Conservation (phyloP, 208 protist genomes). For the Trypanosomatidae sp. region DNA sequence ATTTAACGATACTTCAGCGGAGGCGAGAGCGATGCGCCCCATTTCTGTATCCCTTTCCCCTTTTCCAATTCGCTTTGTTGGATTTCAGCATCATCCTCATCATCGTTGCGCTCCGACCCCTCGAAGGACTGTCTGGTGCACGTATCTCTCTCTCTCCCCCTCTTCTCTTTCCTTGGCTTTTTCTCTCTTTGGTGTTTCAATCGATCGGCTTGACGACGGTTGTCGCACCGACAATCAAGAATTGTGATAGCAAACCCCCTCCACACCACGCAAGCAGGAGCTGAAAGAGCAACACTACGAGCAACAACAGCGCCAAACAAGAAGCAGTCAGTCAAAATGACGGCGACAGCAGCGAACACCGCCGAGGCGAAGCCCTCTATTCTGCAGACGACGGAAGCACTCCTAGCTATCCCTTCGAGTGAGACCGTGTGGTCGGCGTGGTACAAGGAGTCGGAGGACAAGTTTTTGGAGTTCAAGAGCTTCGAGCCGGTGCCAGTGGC, state of each 20-base stretch:
- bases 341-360: conserved; percentile 9
- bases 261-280: too few species aligned
- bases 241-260: not conserved
- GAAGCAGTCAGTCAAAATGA: not conserved
- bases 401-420: conserved; percentile 48
- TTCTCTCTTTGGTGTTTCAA: not conserved
- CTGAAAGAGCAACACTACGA: not conserved
- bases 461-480: conserved; percentile 83
- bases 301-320: not conserved
- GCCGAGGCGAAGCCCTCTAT: conserved; percentile 28
- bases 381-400: conserved; percentile 60
- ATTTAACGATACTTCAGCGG: not conserved
- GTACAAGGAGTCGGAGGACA: conserved; percentile 82
- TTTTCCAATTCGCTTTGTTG: not conserved
- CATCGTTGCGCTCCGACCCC: not conserved
- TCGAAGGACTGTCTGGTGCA: not conserved
- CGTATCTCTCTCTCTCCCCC: not conserved
- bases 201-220: not conserved
- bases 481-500: conserved; percentile 44
- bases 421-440: conserved; percentile 84
- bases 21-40: too few species aligned
- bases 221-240: not conserved
- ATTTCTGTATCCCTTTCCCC: not conserved
- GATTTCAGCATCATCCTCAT: not conserved
- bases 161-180: not conserved